A percentile compares a stretch with the other conserved stretches of the same genome.
Evolutionary conservation across 2,329 filamentous ascomycete species (phyloP).

Genomic region (Exophiala alcalophila): DNA sequence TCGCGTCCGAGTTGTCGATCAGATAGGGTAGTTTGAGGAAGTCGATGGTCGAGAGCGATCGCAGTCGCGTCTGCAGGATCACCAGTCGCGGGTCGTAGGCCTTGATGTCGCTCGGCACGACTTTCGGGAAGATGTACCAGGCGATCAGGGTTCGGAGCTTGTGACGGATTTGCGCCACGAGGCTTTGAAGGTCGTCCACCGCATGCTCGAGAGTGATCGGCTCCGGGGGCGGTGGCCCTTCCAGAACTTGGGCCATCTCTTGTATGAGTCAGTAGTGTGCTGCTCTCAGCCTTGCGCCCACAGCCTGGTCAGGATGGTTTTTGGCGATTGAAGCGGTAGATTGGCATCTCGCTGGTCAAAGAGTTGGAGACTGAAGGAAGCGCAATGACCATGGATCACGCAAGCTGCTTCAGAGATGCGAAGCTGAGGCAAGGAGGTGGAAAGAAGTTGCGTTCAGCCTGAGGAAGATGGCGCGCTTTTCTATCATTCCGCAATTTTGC

Average conservation of each 20-base stretch:
- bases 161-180: slow-evolving; percentile 22
- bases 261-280: neutral
- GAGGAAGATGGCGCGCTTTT: too few relatives aligned
- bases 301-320: slow-evolving; percentile 1
- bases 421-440: too few relatives aligned
- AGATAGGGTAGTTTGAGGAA: slow-evolving; percentile 25
- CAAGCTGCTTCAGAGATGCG: too few relatives aligned
- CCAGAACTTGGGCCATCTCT: too few relatives aligned
- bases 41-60: slow-evolving; percentile 18
- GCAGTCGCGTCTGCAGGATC: slow-evolving; percentile 22
- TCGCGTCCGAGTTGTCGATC: slow-evolving; percentile 24
- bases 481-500: too few relatives aligned
- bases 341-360: too few relatives aligned
- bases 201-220: slow-evolving; percentile 25
- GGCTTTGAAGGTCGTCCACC: slow-evolving; percentile 19
- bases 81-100: slow-evolving; percentile 31
- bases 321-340: too few relatives aligned
- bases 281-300: too few relatives aligned
- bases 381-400: too few relatives aligned
- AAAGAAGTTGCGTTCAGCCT: too few relatives aligned
- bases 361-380: too few relatives aligned
- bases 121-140: slow-evolving; percentile 30
- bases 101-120: slow-evolving; percentile 26
- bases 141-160: slow-evolving; percentile 29
- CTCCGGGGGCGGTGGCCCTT: slow-evolving; percentile 15